A percentile compares a stretch with the other conserved stretches of the same genome.
phyloP scores from a whole-genome alignment of 1,139 yeast species.

The Taphrina populina region DNA sequence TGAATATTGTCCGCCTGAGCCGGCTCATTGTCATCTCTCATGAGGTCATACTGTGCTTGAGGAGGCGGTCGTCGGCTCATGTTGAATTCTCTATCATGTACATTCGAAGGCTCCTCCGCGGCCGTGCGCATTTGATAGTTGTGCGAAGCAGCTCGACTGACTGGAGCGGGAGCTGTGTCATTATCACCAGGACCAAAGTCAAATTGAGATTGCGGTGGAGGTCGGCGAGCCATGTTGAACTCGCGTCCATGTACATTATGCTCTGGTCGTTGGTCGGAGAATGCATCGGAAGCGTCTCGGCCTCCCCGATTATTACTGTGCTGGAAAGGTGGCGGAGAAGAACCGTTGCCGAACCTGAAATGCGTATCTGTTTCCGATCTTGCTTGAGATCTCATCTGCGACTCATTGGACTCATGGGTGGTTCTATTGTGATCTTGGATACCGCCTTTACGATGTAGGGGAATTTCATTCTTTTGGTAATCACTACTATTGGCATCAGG shows the following conservation, averaged over 20 bases:
- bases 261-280: slow-evolving; percentile 6
- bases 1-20: not conserved
- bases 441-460: slow-evolving; percentile 16
- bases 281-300: slow-evolving; percentile 2
- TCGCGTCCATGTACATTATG: slow-evolving; percentile 19
- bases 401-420: slow-evolving; percentile 2
- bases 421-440: slow-evolving; percentile 13
- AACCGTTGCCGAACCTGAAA: slow-evolving; percentile 9
- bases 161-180: slow-evolving; percentile 2
- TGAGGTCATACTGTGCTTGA: slow-evolving; percentile 9
- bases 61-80: slow-evolving; percentile 22
- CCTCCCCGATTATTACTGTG: slow-evolving; percentile 7
- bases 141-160: slow-evolving; percentile 11
- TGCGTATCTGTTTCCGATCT: slow-evolving; percentile 1
- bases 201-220: slow-evolving; percentile 19
- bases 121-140: not conserved
- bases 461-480: slow-evolving; percentile 20
- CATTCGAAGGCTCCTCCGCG: not conserved
- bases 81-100: slow-evolving; percentile 6
- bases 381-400: not conserved
- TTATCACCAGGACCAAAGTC: slow-evolving; percentile 17
- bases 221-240: slow-evolving; percentile 12
- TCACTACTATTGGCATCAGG: slow-evolving; percentile 7
- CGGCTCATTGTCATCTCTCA: not conserved
- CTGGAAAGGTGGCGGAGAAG: slow-evolving; percentile 9